Percentiles rank a stretch among this genome's conserved stretches.
Evolutionary conservation across 768 basidiomycete genomes (phyloP).

Genomic region (Mycena metata): DNA sequence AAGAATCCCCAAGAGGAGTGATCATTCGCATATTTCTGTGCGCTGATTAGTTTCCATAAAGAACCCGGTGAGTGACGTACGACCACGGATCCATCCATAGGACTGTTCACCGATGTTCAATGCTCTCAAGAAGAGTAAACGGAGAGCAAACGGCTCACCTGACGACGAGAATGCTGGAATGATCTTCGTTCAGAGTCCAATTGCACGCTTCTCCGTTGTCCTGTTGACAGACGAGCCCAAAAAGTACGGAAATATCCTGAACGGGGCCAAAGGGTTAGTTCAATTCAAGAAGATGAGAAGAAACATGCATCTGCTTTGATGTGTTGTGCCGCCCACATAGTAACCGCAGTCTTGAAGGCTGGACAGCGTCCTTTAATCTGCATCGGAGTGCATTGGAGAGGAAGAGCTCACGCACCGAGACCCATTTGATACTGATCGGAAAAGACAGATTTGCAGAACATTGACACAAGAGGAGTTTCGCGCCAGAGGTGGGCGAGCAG

Average conservation of each 20-base stretch:
- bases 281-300: not conserved
- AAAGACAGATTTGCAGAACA: not conserved
- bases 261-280: not conserved
- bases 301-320: conserved; percentile 1
- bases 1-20: conserved; percentile 10
- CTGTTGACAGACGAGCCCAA: not conserved
- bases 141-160: not conserved
- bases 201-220: not conserved
- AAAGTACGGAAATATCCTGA: not conserved
- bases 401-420: not conserved
- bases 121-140: not conserved
- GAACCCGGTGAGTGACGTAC: not conserved
- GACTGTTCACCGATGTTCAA: not conserved
- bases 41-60: not conserved
- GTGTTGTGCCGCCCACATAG: not conserved
- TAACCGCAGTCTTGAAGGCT: conserved; percentile 2
- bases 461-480: not conserved
- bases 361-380: not conserved
- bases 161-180: not conserved
- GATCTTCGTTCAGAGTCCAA: not conserved
- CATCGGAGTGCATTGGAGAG: not conserved
- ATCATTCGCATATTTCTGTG: not conserved
- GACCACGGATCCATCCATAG: not conserved
- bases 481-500: not conserved
- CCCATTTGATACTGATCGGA: not conserved